phyloP scores from a whole-genome alignment of 306 rosid species.

The Castanea sativa region DNA sequence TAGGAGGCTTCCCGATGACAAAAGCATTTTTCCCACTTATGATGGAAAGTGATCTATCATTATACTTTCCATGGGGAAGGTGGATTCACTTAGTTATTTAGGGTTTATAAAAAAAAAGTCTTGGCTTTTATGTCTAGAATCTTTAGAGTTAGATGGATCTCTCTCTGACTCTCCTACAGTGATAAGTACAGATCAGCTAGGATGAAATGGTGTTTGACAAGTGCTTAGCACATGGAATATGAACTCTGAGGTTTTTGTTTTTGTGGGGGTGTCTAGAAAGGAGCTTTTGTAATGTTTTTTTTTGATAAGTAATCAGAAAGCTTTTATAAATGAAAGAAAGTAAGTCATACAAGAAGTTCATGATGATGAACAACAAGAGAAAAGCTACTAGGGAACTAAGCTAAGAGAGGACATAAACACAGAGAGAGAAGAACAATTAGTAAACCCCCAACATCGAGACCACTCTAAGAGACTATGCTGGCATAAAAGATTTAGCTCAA shows the following conservation, averaged over 20 bases:
- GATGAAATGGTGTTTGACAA: background rate
- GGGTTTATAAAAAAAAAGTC: background rate
- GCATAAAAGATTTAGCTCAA: too few species aligned
- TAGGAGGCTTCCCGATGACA: conserved; percentile 20
- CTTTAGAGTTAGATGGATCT: background rate
- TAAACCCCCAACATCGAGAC: too few species aligned
- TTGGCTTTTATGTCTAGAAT: background rate
- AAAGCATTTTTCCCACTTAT: conserved; percentile 11
- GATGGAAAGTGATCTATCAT: conserved; percentile 6
- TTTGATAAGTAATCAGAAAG: too few species aligned
- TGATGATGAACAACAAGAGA: too few species aligned
- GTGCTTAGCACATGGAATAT: conserved; percentile 14
- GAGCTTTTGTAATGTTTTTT: too few species aligned
- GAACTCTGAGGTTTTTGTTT: background rate
- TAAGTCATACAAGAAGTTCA: too few species aligned
- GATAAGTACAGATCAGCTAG: background rate
- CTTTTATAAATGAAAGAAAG: too few species aligned
- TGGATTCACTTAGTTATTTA: background rate
- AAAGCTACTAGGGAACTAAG: too few species aligned
- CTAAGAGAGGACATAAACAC: too few species aligned
- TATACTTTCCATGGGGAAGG: conserved; percentile 11
- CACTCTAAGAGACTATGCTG: too few species aligned
- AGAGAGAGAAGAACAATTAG: too few species aligned
- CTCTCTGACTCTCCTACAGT: background rate
- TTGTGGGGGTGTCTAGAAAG: too few species aligned